Base-by-base conservation (phyloP, 2,329 filamentous ascomycete genomes). In the Ascochyta viciae-villosae region DNA sequence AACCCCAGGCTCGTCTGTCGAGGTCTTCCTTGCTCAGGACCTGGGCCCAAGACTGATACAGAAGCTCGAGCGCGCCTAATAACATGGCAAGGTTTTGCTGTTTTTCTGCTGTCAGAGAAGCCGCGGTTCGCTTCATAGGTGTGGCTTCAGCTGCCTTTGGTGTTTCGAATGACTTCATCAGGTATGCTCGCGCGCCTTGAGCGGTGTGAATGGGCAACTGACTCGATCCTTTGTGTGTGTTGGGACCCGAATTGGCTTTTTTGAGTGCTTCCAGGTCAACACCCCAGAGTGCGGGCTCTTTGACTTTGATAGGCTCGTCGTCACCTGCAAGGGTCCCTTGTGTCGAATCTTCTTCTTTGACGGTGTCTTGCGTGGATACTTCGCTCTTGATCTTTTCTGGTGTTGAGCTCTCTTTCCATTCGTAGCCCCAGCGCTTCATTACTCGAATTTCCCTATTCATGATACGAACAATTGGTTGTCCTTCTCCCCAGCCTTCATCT, bases 381-480 rank as follows among this genome's bases (percentile, higher is more conserved):
- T 49, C 54, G 13, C 13, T 31, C 34, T 61, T 51, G 15, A 43
- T 9, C 1, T 6, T 24, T 9, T 16, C 22, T 26, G 42, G n/a
- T 47, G 34, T 39, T 22, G 49, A 12, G 5, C 44, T 34, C 12
- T 64, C 61, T 57, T 60, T 48, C 55, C 73, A 71, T 22, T 74
- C 67, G 71, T 95, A 95, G 1, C 89, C 91, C 72, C 89, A 87
- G 63, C 92, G 81, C 74, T 91, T 92, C 65, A 96, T 80, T 1
- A 95, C 89, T 3, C 84, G 82, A 13, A 96, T 79, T 47, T 92
- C 87, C 49, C 91, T 83, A 0, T 89, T 89, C 82, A 95, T 83
- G 10, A 96, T 82, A 50, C 76, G 87, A 3, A 94, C 81, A 26
- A 83, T 83, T 0, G 91, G 91, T 73, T 95, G 91, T 0, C 91